phyloP scores from a whole-genome alignment of 2,329 filamentous ascomycete genomes.

The Esteya vermicola region DNA sequence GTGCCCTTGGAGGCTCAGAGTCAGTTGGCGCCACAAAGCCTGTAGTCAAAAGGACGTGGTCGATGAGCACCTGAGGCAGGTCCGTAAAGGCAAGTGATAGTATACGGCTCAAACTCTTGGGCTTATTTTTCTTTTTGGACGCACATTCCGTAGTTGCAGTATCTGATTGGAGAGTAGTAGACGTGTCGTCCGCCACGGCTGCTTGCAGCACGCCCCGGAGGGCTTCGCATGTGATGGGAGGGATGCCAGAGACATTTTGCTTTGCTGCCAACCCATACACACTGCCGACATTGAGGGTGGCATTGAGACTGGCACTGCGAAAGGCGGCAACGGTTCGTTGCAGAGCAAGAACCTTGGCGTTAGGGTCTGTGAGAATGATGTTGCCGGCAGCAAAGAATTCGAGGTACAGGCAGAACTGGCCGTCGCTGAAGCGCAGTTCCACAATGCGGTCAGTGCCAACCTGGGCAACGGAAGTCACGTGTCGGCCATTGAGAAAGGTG shows the following conservation, averaged over 20 bases:
- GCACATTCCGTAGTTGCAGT: background rate
- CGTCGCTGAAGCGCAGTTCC: slow-evolving; percentile 86
- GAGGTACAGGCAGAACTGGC: slow-evolving; percentile 71
- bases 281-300: slow-evolving; percentile 10
- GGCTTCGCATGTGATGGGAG: slow-evolving; percentile 59
- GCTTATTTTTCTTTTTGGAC: slow-evolving; percentile 56
- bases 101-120: slow-evolving; percentile 65
- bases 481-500: slow-evolving; percentile 75
- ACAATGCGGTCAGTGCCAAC: slow-evolving; percentile 89
- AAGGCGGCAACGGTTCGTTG: slow-evolving; percentile 33
- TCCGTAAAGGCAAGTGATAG: slow-evolving; percentile 77
- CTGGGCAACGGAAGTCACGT: slow-evolving; percentile 68
- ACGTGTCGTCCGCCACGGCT: slow-evolving; percentile 32
- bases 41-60: slow-evolving; percentile 59
- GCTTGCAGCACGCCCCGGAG: slow-evolving; percentile 54
- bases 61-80: slow-evolving; percentile 73
- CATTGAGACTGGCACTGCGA: slow-evolving; percentile 10
- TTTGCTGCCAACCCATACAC: slow-evolving; percentile 49
- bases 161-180: slow-evolving; percentile 13
- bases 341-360: slow-evolving; percentile 69
- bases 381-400: slow-evolving; percentile 96
- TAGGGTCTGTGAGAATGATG: slow-evolving; percentile 76
- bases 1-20: slow-evolving; percentile 30
- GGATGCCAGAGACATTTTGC: slow-evolving; percentile 46
- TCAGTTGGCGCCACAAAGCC: slow-evolving; percentile 52